These are phyloP conservation scores for Pseudotulostoma volvatum DNA, from an alignment of 495 filamentous ascomycete genomes.

Conservation along the genomic window DNA sequence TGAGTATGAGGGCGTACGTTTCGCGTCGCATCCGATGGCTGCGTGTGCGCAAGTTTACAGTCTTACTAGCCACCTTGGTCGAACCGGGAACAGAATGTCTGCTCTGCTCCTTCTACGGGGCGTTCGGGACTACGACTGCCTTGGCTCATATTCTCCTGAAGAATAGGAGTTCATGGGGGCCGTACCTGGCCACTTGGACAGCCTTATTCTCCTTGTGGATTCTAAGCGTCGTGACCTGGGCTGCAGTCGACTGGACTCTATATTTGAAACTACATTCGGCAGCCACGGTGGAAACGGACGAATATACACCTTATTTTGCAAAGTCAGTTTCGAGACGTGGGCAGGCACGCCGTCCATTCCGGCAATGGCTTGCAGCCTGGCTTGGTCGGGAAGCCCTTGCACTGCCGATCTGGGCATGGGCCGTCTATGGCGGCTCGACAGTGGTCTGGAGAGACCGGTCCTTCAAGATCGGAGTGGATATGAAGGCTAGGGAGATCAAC, in stretches of 20 bases:
- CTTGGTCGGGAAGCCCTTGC: constrained; percentile 68
- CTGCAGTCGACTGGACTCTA: constrained; percentile 51
- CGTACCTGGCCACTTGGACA: constrained; percentile 41
- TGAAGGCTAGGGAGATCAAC: constrained; percentile 48
- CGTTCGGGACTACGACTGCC: constrained; percentile 56
- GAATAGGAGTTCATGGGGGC: constrained; percentile 25
- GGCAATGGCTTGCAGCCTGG: constrained; percentile 70
- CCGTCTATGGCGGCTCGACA: constrained; percentile 65
- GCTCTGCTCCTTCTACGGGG: constrained; percentile 61
- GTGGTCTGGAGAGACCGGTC: constrained; percentile 73
- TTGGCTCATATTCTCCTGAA: constrained; percentile 41
- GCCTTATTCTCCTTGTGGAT: constrained; percentile 51
- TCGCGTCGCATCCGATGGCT: constrained; percentile 81
- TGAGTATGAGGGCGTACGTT: constrained; percentile 65
- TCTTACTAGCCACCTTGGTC: constrained; percentile 74
- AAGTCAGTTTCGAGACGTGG: constrained; percentile 16
- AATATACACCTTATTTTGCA: constrained; percentile 57
- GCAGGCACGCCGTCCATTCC: constrained; percentile 36
- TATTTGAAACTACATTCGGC: constrained; percentile 59
- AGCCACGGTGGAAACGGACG: constrained; percentile 51
- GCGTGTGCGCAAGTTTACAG: constrained; percentile 87
- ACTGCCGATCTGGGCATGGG: constrained; percentile 73
- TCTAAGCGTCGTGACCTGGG: constrained; percentile 52
- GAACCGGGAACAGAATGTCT: constrained; percentile 90
- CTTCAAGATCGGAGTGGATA: constrained; percentile 70